Evolutionary conservation across 148 eudicot genomes (phyloP), one percentile per base, ranked within the genome.

Genomic region (Spergularia bocconei): DNA sequence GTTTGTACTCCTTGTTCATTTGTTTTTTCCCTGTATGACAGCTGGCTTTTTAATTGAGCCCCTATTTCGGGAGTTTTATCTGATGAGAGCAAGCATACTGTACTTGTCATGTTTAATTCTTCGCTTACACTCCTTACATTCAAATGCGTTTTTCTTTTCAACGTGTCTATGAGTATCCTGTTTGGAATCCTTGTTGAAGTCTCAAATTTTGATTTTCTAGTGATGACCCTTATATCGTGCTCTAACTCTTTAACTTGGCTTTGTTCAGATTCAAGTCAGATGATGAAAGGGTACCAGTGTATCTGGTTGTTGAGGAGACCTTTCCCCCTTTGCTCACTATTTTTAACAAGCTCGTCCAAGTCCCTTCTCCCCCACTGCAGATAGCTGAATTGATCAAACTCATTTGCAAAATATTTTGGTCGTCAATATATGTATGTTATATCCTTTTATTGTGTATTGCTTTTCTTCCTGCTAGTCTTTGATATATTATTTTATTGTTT

Each of bases 391-490:
- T 96, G 79, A 91, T 96, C 76, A 96, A 96, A 86, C 99, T 96
- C 60, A 91, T 96, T 58, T 92, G 97, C 84, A 96, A 96, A 83
- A 96, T 96, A 79, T 96, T 96, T 81, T 96, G 98, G 98, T 96
- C 99, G 63, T 92, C 94, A 33, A 91, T 96, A 53, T 96, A 96
- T 84, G 99, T 96, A 89, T 62, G 99, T 84, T 72, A 67, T 63
- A 67, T 41, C 5, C 67, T 33, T 41, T 3, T 36, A 7, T 66
- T 9, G 2, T 19, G 10, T 23, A 47, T 20, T 11, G 11, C n/a
- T 5, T 36, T 13, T 10, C 19, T 65, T 16, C 41, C 38, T 20
- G 21, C 17, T 41, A 11, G 11, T 5, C 25, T 39, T 59, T 44
- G 7, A 39, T 19, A 23, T 6, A 17, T 62, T 69, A 67, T 7